Percentiles rank a stretch among this genome's conserved stretches.
Conservation (phyloP, 768 basidiomycete genomes). For the Amanita rubescens region DNA sequence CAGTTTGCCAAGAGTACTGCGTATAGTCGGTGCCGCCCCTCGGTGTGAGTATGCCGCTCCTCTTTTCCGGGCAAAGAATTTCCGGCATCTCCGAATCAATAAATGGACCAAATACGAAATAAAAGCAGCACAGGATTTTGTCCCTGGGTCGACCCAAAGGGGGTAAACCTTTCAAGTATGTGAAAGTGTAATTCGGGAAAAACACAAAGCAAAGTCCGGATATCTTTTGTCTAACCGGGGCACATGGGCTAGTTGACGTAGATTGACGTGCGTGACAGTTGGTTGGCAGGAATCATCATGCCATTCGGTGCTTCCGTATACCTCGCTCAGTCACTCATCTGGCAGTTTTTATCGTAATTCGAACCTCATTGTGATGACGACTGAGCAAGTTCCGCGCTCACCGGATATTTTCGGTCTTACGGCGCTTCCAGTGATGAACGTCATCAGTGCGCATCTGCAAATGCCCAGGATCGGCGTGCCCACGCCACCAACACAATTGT, state of each 20-base stretch:
- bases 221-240: neutral
- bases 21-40: neutral
- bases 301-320: neutral
- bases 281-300: too few relatives aligned
- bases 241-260: neutral
- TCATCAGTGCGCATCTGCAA: neutral
- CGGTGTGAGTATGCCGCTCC: neutral
- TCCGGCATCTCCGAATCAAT: neutral
- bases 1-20: too few relatives aligned
- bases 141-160: neutral
- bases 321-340: neutral
- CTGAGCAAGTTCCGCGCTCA: neutral
- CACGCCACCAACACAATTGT: neutral
- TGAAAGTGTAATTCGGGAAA: neutral
- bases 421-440: neutral
- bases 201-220: neutral
- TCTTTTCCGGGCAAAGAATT: neutral
- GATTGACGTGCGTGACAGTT: neutral
- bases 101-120: neutral
- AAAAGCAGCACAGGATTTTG: conserved; percentile 2
- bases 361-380: neutral
- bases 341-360: neutral
- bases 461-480: neutral
- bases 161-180: neutral
- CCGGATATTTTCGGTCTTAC: neutral